Conservation (phyloP, 2,329 filamentous ascomycete genomes). For the Epichloe gansuensis region DNA sequence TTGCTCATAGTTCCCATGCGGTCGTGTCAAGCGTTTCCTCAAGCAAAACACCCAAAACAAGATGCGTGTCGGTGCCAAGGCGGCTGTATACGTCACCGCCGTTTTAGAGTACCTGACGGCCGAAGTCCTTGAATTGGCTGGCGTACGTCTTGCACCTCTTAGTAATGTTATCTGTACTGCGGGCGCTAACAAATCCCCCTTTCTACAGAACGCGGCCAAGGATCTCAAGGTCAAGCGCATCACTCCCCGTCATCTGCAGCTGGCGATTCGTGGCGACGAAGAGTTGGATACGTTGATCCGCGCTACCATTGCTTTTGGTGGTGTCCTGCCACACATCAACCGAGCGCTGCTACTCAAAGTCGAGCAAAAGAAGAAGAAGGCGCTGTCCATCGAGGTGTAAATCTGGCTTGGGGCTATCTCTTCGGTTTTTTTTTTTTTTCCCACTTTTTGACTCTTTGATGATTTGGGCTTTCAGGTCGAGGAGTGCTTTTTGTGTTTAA, state of each 20-base stretch:
- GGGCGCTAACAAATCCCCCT: background rate
- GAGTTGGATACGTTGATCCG: slow-evolving; percentile 95
- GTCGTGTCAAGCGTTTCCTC: slow-evolving; percentile 99
- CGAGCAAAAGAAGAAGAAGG: slow-evolving; percentile 97
- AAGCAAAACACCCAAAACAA: slow-evolving; percentile 99
- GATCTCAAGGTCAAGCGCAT: slow-evolving; percentile 99
- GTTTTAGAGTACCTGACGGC: slow-evolving; percentile 97
- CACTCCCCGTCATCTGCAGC: slow-evolving; percentile 91
- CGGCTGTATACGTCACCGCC: slow-evolving; percentile 94
- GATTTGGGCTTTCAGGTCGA: background rate
- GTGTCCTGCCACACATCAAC: slow-evolving; percentile 98
- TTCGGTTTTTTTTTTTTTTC: slow-evolving; percentile 10
- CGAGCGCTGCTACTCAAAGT: slow-evolving; percentile 90
- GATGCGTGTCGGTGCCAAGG: slow-evolving; percentile 98
- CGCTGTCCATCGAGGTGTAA: slow-evolving; percentile 37
- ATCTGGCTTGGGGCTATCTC: slow-evolving; percentile 5
- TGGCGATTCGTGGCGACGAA: slow-evolving; percentile 96
- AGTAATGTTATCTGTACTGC: background rate
- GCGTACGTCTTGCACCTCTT: slow-evolving; percentile 38
- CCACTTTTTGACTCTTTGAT: background rate
- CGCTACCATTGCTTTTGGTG: slow-evolving; percentile 95
- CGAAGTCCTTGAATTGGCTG: slow-evolving; percentile 94
- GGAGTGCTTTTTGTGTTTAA: slow-evolving; percentile 2
- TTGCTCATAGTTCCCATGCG: slow-evolving; percentile 73
- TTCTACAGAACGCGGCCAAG: slow-evolving; percentile 76